These are phyloP conservation scores for Sordariomycetes sp. DNA, from an alignment of 2,329 filamentous ascomycete genomes.

Conservation along the genomic window DNA sequence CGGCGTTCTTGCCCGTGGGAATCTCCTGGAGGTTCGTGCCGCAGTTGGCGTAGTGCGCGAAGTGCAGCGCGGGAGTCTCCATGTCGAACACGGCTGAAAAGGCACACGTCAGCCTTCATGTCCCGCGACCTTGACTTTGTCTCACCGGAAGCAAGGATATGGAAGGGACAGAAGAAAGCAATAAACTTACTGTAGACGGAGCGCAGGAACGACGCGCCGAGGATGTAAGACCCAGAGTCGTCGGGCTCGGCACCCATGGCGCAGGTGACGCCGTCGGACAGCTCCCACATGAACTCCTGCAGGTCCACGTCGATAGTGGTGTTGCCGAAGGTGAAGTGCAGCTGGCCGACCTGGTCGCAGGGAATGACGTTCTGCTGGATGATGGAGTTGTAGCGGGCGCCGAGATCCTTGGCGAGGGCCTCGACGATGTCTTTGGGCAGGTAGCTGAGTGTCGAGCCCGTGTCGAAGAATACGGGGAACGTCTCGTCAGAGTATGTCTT, in stretches of 20 bases:
- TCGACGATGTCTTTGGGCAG: slow-evolving; percentile 43
- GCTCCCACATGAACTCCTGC: slow-evolving; percentile 30
- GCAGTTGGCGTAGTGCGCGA: slow-evolving; percentile 13
- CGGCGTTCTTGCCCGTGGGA: slow-evolving; percentile 10
- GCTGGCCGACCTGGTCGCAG: slow-evolving; percentile 22
- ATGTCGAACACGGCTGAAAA: slow-evolving; percentile 11
- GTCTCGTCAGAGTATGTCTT: slow-evolving; percentile 15
- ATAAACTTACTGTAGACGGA: slow-evolving; percentile 20
- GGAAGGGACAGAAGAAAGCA: not conserved
- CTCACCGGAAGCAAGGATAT: not conserved
- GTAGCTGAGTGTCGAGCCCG: slow-evolving; percentile 54
- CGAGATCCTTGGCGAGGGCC: slow-evolving; percentile 27
- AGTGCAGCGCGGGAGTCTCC: slow-evolving; percentile 13
- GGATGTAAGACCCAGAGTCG: slow-evolving; percentile 16
- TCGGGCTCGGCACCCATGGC: slow-evolving; percentile 32
- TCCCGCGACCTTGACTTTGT: too few relatives aligned
- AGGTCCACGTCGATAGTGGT: slow-evolving; percentile 28
- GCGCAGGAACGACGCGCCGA: slow-evolving; percentile 30
- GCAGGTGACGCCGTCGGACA: slow-evolving; percentile 16
- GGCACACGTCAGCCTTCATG: not conserved
- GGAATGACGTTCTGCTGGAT: slow-evolving; percentile 34
- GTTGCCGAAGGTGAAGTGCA: slow-evolving; percentile 35
- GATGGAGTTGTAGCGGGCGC: slow-evolving; percentile 25
- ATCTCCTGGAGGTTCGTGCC: slow-evolving; percentile 12
- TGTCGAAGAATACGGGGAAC: slow-evolving; percentile 43